Base-by-base conservation (phyloP, 1,284 basidiomycete species). In the Fistulinella cinereoalba region DNA sequence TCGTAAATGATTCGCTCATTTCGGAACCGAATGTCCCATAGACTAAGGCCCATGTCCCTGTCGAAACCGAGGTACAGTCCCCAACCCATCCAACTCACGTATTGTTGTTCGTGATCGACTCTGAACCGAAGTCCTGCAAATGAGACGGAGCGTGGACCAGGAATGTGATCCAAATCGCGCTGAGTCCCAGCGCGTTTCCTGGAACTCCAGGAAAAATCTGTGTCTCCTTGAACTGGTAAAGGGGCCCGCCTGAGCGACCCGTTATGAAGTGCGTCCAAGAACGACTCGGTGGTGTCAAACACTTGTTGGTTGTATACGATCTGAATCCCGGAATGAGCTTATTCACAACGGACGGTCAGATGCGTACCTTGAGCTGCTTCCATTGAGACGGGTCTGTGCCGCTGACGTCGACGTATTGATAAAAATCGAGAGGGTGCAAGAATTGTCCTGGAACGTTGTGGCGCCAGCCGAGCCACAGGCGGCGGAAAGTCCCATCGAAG, bases 31-130 rank as follows among this genome's bases (percentile, higher is more conserved):
- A 87, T 72, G 58, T 87, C 79, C 79, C 80, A 87, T 11, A 87
- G 63, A 44, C 75, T 76, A 48, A 87, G 51, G 11, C 84, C 80
- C 79, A 84, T 83, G 56, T 83, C 83, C 29, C 82, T 64, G 43
- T 81, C 76, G 56, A 85, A 85, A 44, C 77, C 74, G 22, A 83
- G 67, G 55, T 79, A 85, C 62, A 83, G 56, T 1, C 74, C 71
- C 78, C 79, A 83, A 3, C 75, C 79, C 77, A 83, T 79, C 82
- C 81, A 86, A 41, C 71, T 78, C 27, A 86, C 64, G 50, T 79
- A 85, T 54, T 79, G 72, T 41, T 68, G 62, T 37, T 71, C 67
- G 19, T 56, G 57, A 57, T 86, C 80, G 13, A 85, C 74, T 33
- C 77, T 67, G 60, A 78, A 84, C 4, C 83, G 68, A 52, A 76